phyloP scores from a whole-genome alignment of 202 grass and related monocot genomes.

The Zizania palustris region DNA sequence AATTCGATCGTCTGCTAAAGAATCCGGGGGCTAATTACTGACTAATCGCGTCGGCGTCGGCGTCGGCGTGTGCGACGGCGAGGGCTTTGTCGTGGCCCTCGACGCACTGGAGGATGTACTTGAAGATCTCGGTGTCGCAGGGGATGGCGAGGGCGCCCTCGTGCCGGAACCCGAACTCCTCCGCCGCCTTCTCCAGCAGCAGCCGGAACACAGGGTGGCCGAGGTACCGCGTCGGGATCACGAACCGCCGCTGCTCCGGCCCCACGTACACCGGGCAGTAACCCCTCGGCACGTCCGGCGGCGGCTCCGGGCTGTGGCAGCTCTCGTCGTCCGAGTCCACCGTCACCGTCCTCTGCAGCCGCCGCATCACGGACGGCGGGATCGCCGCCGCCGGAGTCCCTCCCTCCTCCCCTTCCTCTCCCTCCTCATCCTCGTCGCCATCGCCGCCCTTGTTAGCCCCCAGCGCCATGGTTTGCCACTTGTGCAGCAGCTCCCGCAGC shows the following conservation, averaged over 20 bases:
- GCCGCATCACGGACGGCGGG: constrained; percentile 45
- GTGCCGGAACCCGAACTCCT: constrained; percentile 70
- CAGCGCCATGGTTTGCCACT: constrained; percentile 56
- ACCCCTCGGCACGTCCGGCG: constrained; percentile 51
- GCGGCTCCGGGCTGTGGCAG: constrained; percentile 61
- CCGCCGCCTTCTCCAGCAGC: constrained; percentile 83
- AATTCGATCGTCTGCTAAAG: too few species aligned
- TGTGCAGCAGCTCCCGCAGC: constrained; percentile 72
- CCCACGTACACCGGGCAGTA: constrained; percentile 77
- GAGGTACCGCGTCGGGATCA: constrained; percentile 79
- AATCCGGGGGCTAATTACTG: too few species aligned
- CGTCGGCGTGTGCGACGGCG: background rate
- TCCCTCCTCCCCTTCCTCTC: background rate
- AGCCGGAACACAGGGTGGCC: constrained; percentile 69
- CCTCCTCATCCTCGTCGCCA: background rate
- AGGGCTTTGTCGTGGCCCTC: constrained; percentile 62
- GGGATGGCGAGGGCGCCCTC: constrained; percentile 71
- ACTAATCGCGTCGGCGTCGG: too few species aligned
- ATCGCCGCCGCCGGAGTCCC: constrained; percentile 29
- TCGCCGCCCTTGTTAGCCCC: constrained; percentile 8
- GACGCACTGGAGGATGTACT: constrained; percentile 95
- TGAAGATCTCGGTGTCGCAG: constrained; percentile 76
- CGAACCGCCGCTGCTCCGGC: constrained; percentile 72
- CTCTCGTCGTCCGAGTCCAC: constrained; percentile 64
- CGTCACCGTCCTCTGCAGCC: constrained; percentile 48